These are phyloP conservation scores for Colletotrichum kahawae DNA, from an alignment of 2,329 filamentous ascomycete genomes.

Conservation along the genomic window DNA sequence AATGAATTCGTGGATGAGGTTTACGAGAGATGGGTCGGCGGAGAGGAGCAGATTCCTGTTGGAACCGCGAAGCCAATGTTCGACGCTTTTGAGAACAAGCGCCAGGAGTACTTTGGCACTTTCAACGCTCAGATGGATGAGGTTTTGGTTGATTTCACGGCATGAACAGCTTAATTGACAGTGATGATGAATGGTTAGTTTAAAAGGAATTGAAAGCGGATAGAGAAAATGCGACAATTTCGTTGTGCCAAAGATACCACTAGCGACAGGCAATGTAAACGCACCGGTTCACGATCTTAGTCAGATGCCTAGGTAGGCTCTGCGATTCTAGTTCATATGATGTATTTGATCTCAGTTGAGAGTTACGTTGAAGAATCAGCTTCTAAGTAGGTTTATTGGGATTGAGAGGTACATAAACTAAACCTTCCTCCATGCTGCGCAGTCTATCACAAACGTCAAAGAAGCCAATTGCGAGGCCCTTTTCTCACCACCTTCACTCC, in stretches of 20 bases:
- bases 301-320: too few relatives aligned
- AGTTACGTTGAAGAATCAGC: too few relatives aligned
- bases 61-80: neutral
- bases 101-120: neutral
- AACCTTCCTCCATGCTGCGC: neutral
- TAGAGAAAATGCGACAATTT: neutral
- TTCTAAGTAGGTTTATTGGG: too few relatives aligned
- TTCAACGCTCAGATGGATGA: neutral
- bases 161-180: constrained; percentile 24
- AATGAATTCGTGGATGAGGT: constrained; percentile 47
- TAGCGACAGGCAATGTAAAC: too few relatives aligned
- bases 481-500: neutral
- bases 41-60: constrained; percentile 39
- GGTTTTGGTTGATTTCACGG: constrained; percentile 20
- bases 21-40: constrained; percentile 43
- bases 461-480: neutral
- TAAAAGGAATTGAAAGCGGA: neutral
- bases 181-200: neutral
- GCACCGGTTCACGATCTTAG: too few relatives aligned
- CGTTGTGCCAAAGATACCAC: neutral
- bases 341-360: neutral
- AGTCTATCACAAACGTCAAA: neutral
- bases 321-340: neutral
- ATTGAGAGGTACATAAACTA: accelerated
- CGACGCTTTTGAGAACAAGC: neutral